Evolutionary conservation across 2,329 filamentous ascomycete species (phyloP).

Genomic region (Helicocarpus griseus): DNA sequence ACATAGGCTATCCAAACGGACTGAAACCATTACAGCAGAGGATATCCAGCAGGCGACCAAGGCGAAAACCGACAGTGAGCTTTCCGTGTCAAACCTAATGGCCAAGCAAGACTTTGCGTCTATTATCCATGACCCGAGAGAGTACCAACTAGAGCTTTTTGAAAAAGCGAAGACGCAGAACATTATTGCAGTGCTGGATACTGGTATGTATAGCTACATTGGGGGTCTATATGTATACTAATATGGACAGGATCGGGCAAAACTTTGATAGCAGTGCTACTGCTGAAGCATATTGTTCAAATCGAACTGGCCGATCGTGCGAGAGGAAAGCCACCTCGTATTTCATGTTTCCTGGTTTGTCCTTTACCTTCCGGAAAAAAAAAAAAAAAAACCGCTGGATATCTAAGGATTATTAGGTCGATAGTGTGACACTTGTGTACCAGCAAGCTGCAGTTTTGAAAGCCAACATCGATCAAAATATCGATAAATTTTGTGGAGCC

Average conservation of each 20-base stretch:
- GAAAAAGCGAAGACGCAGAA: conserved; percentile 77
- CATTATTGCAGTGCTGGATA: conserved; percentile 85
- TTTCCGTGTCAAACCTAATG: conserved; percentile 46
- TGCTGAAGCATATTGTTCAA: conserved; percentile 67
- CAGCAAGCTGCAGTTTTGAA: conserved; percentile 79
- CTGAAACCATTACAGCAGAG: conserved; percentile 32
- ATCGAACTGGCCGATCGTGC: conserved; percentile 64
- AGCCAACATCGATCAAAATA: conserved; percentile 66
- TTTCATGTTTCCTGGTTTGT: conserved; percentile 73
- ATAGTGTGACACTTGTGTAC: conserved; percentile 80
- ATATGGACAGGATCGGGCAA: conserved; percentile 65
- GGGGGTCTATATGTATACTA: conserved; percentile 10
- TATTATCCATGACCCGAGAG: conserved; percentile 68
- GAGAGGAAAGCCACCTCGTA: conserved; percentile 49
- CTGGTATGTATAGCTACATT: conserved; percentile 43
- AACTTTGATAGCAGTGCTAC: conserved; percentile 84
- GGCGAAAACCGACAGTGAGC: conserved; percentile 34
- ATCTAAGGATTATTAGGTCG: conserved; percentile 43
- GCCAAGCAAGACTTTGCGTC: conserved; percentile 41
- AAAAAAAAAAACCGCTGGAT: not conserved
- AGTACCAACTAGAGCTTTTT: conserved; percentile 89
- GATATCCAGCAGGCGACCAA: conserved; percentile 28
- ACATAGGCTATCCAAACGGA: conserved; percentile 31
- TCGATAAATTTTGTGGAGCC: conserved; percentile 65
- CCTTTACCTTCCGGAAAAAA: not conserved